Percentiles rank a stretch among this genome's conserved stretches.
Evolutionary conservation across 2,329 filamentous ascomycete genomes (phyloP).

Genomic region (Neophaeococcomyces mojaviensis): DNA sequence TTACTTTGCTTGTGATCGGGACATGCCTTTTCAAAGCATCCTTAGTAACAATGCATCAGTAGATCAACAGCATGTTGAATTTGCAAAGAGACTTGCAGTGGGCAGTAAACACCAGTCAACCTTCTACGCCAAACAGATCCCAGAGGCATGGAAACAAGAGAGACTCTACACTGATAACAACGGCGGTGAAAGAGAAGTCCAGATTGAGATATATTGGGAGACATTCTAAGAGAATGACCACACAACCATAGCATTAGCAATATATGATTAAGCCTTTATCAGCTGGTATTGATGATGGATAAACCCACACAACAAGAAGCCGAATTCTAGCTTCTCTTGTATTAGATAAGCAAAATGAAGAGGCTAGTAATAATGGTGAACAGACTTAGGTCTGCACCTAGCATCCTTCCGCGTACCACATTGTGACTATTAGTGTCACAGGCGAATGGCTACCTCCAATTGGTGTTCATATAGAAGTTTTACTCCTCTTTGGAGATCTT

Average conservation of each 20-base stretch:
- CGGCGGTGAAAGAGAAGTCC: constrained; percentile 14
- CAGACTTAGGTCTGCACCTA: too few species aligned
- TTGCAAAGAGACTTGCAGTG: constrained; percentile 1
- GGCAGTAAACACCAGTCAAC: constrained; percentile 5
- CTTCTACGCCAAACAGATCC: constrained; percentile 18
- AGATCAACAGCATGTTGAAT: constrained; percentile 1
- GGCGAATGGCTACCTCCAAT: too few species aligned
- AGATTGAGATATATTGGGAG: constrained; percentile 20
- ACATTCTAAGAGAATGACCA: constrained; percentile 6
- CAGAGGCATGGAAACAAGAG: constrained; percentile 17
- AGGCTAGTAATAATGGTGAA: too few species aligned
- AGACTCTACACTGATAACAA: constrained; percentile 17
- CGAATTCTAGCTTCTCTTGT: constrained; percentile 55
- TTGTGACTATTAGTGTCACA: too few species aligned
- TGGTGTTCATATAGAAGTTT: too few species aligned
- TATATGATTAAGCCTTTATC: too few species aligned
- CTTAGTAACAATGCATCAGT: constrained; percentile 5
- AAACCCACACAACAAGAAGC: too few species aligned
- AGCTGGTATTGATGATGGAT: too few species aligned
- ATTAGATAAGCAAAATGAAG: too few species aligned
- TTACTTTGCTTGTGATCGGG: background rate
- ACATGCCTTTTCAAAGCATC: constrained; percentile 5
- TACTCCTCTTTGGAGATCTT: too few species aligned
- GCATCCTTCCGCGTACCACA: too few species aligned
- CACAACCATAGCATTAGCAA: too few species aligned